A percentile compares a stretch with the other conserved stretches of the same genome.
Conservation (phyloP, 345 rosid genomes). For the Salix exigua region DNA sequence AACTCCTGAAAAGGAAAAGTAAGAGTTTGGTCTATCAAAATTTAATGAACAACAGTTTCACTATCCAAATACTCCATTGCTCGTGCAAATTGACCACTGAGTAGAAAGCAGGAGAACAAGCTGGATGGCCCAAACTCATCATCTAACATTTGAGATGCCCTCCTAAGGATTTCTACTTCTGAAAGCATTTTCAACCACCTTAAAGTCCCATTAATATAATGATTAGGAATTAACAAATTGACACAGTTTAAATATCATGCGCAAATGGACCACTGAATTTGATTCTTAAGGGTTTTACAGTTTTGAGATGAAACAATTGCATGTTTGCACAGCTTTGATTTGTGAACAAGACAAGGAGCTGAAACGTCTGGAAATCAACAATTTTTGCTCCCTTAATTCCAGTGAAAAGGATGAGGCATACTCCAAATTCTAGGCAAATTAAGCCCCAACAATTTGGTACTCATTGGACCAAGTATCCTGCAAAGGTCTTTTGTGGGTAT, state of each 20-base stretch:
- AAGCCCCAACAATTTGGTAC: no score
- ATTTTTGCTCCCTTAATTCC: no score
- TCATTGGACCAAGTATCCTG: no score
- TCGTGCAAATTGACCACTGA: conserved; percentile 10
- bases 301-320: not conserved
- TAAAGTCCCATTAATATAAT: no score
- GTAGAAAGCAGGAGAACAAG: conserved; percentile 8
- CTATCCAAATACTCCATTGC: conserved; percentile 18
- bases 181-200: not conserved
- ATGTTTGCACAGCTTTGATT: not conserved
- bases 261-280: no score
- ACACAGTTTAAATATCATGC: no score
- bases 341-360: not conserved
- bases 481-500: no score
- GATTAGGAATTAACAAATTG: no score
- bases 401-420: no score
- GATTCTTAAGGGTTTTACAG: not conserved
- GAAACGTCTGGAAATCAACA: no score
- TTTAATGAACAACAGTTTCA: conserved; percentile 19
- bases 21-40: conserved; percentile 43
- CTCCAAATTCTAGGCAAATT: no score
- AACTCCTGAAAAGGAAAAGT: conserved; percentile 79
- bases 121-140: not conserved
- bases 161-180: not conserved
- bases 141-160: conserved; percentile 4